Conservation (phyloP, 2,329 filamentous ascomycete species). For the Aschersonia sp. region DNA sequence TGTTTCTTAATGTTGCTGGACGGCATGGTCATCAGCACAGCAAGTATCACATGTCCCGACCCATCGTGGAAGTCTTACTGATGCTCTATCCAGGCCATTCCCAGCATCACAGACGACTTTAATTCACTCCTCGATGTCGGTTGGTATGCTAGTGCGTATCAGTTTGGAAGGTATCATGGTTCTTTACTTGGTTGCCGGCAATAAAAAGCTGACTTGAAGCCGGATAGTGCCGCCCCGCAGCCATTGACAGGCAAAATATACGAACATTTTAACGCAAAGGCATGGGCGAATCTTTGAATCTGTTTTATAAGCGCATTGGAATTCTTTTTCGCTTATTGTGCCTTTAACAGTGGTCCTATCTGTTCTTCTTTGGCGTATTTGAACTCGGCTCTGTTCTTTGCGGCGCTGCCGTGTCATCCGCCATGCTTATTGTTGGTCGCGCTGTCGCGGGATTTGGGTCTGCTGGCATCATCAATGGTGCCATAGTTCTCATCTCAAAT, state of each 20-base stretch:
- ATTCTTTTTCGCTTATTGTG: not conserved
- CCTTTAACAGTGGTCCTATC: slow-evolving; percentile 5
- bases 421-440: slow-evolving; percentile 10
- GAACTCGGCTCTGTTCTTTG: slow-evolving; percentile 10
- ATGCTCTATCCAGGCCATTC: slow-evolving; percentile 17
- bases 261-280: slow-evolving; percentile 25
- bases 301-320: not conserved
- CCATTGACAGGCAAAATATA: slow-evolving; percentile 35
- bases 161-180: slow-evolving; percentile 19
- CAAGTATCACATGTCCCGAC: slow-evolving; percentile 8
- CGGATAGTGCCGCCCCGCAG: slow-evolving; percentile 27
- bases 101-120: slow-evolving; percentile 32
- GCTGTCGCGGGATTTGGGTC: slow-evolving; percentile 8
- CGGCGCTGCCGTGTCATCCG: slow-evolving; percentile 6
- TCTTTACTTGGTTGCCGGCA: not conserved
- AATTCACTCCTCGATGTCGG: slow-evolving; percentile 33
- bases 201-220: not conserved
- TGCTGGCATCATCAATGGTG: slow-evolving; percentile 8
- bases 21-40: slow-evolving; percentile 33
- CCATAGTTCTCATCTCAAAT: slow-evolving; percentile 7
- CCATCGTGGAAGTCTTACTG: not conserved
- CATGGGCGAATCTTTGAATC: not conserved
- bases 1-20: slow-evolving; percentile 30
- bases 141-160: slow-evolving; percentile 36
- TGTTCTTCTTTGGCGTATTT: slow-evolving; percentile 8